These are phyloP conservation scores for Priceomyces medius DNA, from an alignment of 805 yeast species.

Conservation along the genomic window DNA sequence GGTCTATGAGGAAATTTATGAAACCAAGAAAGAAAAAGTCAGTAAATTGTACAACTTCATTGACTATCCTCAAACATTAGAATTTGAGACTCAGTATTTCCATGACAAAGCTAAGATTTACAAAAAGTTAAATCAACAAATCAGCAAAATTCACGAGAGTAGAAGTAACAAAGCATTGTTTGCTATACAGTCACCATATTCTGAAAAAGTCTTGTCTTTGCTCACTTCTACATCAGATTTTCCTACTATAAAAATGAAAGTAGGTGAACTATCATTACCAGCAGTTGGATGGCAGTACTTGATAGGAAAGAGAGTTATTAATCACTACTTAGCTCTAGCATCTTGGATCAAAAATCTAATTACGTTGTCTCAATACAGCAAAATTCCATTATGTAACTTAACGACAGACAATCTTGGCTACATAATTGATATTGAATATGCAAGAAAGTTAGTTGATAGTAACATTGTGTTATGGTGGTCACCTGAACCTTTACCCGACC, in stretches of 20 bases:
- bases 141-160: constrained; percentile 56
- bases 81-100: constrained; percentile 55
- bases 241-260: constrained; percentile 62
- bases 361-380: constrained; percentile 65
- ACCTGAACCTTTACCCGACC: constrained; percentile 71
- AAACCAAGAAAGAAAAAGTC: constrained; percentile 46
- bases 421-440: constrained; percentile 82
- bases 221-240: constrained; percentile 51
- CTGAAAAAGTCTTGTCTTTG: constrained; percentile 44
- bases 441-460: constrained; percentile 65
- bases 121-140: constrained; percentile 53
- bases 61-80: constrained; percentile 50
- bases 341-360: constrained; percentile 69
- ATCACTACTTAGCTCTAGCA: constrained; percentile 71
- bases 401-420: constrained; percentile 74
- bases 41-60: constrained; percentile 46
- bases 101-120: constrained; percentile 55
- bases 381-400: constrained; percentile 84
- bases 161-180: constrained; percentile 64
- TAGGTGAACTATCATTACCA: constrained; percentile 60
- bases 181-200: constrained; percentile 71
- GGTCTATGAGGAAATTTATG: constrained; percentile 54
- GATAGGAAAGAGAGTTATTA: constrained; percentile 61
- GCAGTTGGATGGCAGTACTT: constrained; percentile 80
- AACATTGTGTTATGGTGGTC: constrained; percentile 94